Base-by-base conservation (phyloP, 371 early-diverging fungal genomes). In the Lichtheimia corymbifera region DNA sequence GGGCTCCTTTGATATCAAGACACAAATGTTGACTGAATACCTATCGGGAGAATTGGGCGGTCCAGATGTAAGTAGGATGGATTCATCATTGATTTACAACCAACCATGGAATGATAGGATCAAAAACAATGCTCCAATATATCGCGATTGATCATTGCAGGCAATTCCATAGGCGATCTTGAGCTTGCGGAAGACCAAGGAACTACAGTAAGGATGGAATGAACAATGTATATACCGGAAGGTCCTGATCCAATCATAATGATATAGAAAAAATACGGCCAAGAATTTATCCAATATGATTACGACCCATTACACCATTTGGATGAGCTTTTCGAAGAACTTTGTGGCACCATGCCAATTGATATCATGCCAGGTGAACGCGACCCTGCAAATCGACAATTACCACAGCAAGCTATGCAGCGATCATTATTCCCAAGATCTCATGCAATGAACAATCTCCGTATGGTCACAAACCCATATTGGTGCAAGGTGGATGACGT, bases 381-480 rank as follows among this genome's bases (percentile, higher is more conserved):
- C 4, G 98, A 97, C 63, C 96, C 96, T 0, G 77, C 91, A 1
- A 91, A 83, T 57, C 62, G 67, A 12, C 83, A 90, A 6, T 64
- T 96, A 47, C 98, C 98, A 24, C 98, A 97, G 67, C 92, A 93
- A 62, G 89, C 94, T 5, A 67, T 97, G 53, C 90, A 89, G 55
- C 72, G 67, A 4, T 80, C 85, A 25, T 61, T 97, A 55, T 88
- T 96, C 57, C 76, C 77, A 5, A 77, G 74, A 17, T 66, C 92
- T n/a, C 62, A 72, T 9, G 62, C 59, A 54, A 80, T 75, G 24
- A 85, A 86, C 0, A 84, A 84, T 0, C 91, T 95, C 57, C 62
- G 77, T 14, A 71, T 75, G 24, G 85, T 86, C 0, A 91, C 94
- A 11, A 97, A 97, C 70, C 97, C 97, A 3, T 83, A 87, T 58